Percentiles rank a stretch among this genome's conserved stretches.
These are phyloP conservation scores for Hypseocharis bilobata DNA, from an alignment of 441 rosid genomes.

Conservation along the genomic window DNA sequence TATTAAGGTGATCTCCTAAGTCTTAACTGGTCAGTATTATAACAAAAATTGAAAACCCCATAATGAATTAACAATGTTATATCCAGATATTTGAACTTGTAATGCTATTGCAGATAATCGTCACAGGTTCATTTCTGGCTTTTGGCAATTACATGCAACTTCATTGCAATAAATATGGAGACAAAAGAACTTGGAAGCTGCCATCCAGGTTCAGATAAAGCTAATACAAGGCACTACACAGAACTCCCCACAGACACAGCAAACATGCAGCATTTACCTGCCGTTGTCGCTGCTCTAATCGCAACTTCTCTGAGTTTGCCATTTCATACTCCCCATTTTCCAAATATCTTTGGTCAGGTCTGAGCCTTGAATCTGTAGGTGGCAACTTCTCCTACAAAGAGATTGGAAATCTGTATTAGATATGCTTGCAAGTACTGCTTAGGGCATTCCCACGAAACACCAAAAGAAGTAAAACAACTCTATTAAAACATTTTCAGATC, in stretches of 20 bases:
- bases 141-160: neutral
- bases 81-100: neutral
- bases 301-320: conserved; percentile 75
- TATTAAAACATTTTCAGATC: too few relatives aligned
- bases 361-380: conserved; percentile 82
- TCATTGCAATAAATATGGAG: too few relatives aligned
- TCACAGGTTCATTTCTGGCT: neutral
- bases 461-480: neutral
- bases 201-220: neutral
- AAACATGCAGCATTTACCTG: conserved; percentile 35
- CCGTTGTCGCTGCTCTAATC: conserved; percentile 74
- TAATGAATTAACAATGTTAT: neutral
- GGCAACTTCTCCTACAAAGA: conserved; percentile 53
- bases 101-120: neutral
- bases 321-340: conserved; percentile 50
- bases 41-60: neutral
- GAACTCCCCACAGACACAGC: neutral
- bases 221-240: neutral
- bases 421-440: neutral
- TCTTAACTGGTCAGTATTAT: neutral
- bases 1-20: neutral
- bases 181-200: neutral
- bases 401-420: neutral
- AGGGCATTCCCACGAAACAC: neutral
- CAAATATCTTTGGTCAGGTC: conserved; percentile 51